Conservation (phyloP, 306 rosid genomes). For the Vigna nakashimae region DNA sequence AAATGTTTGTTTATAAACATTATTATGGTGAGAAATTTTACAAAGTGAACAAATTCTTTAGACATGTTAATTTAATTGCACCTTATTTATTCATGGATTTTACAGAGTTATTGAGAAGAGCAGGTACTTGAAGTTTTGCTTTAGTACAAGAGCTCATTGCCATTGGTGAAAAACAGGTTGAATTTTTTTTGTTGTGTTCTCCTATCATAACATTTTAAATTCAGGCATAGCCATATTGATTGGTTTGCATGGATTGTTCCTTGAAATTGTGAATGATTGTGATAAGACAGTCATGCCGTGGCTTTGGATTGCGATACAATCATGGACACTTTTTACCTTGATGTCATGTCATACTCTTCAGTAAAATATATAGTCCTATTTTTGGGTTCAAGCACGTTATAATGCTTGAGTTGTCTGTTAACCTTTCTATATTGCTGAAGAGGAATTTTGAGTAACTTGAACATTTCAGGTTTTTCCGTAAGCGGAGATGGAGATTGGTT, state of each 20-base stretch:
- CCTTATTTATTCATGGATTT: not conserved
- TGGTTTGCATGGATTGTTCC: not conserved
- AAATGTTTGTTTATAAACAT: not conserved
- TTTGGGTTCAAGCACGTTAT: not conserved
- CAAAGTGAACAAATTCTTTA: not conserved
- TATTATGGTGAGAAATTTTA: not conserved
- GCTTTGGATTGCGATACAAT: not conserved
- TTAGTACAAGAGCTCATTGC: not conserved
- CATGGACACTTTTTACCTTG: not conserved
- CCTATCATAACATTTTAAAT: not conserved
- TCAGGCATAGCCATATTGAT: not conserved
- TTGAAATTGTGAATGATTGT: constrained; percentile 17
- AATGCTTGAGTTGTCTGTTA: constrained; percentile 8
- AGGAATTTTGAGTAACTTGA: constrained; percentile 32
- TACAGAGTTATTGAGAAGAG: not conserved
- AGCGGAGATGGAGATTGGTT: constrained; percentile 29
- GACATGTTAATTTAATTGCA: not conserved
- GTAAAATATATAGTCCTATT: not conserved
- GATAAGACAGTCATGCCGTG: not conserved
- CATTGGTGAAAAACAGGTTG: not conserved
- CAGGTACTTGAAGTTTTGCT: not conserved
- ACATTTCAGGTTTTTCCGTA: constrained; percentile 48
- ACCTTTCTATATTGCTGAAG: constrained; percentile 27
- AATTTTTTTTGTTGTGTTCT: not conserved
- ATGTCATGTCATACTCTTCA: not conserved